Percentiles rank a stretch among this genome's conserved stretches.
phyloP scores from a whole-genome alignment of 2,329 filamentous ascomycete species.

The Cytospora piceae region DNA sequence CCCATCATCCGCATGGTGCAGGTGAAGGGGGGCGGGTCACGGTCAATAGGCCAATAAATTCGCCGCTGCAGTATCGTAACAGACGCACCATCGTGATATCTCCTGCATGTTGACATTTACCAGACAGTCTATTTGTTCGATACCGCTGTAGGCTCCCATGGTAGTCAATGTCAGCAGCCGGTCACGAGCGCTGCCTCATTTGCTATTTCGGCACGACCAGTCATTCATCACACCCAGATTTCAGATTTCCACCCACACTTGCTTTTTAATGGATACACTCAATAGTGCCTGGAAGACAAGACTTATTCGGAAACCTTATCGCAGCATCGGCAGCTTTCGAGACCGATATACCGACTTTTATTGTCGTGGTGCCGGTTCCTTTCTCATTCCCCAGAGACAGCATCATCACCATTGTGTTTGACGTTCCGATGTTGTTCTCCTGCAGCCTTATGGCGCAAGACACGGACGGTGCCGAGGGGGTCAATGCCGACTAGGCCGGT shows the following conservation, averaged over 20 bases:
- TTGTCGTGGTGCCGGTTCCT: background rate
- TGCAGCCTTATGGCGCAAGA: constrained; percentile 20
- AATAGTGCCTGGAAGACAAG: constrained; percentile 20
- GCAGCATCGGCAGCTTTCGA: constrained; percentile 17
- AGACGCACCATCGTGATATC: constrained; percentile 1
- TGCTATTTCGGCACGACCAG: background rate
- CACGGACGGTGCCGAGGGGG: constrained; percentile 9
- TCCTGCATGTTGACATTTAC: constrained; percentile 21
- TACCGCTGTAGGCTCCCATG: background rate
- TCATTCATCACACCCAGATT: background rate
- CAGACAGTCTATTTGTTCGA: constrained; percentile 12
- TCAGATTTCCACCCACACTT: background rate
- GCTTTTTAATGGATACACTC: constrained; percentile 1
- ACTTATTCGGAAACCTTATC: constrained; percentile 19
- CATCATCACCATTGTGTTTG: background rate
- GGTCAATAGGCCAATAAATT: background rate
- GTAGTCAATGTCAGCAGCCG: background rate
- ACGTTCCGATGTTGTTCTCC: constrained; percentile 12
- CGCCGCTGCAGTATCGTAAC: background rate
- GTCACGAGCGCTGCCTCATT: background rate
- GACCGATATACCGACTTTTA: constrained; percentile 20
- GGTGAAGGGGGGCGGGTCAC: background rate
- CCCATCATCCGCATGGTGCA: background rate
- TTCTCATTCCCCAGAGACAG: background rate
- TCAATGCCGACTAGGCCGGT: constrained; percentile 10